Evolutionary conservation across 306 rosid genomes (phyloP), one percentile per base, ranked within the genome.

Genomic region (Rosa rugosa): DNA sequence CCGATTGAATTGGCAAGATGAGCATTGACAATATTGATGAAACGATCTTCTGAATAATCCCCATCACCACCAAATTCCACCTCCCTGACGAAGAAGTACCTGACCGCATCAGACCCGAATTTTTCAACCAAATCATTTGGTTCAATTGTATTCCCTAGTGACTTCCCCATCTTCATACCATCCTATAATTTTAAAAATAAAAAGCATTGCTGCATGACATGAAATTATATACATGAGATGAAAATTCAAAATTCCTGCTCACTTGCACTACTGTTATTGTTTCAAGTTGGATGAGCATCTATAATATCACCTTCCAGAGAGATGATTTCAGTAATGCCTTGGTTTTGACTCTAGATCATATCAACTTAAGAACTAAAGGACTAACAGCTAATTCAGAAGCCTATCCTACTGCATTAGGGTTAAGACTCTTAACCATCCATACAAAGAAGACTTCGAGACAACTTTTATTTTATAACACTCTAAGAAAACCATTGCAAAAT

Each of bases 121-220:
- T 79, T 92, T 42, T 78, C 69, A 75, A 95, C 97, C 91, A 93
- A 87, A 72, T 95, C 96, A 40, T 90, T 93, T 79, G 99, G 98
- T 84, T 93, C 99, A 77, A 91, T 93, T n/a, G 98, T 95, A 85
- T 95, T 95, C 63, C 99, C 99, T 42, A 93, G 84, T 8, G 99
- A 88, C 80, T 95, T 92, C 71, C 99, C 99, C 99, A 95, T 93
- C 88, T 95, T 95, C 99, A 91, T 84, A 80, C 99, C 99, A 90
- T 93, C 99, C 99, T 95, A 91, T 81, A 88, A 89, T 80, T 80
- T 84, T 73, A 89, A 87, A 89, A 85, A 86, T 83, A 85, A 88
- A 90, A 94, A 80, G 77, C 80, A 83, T 84, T 80, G 92, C 90
- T 84, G 93, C 90, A 89, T 92, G 84, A 90, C 84, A 86, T 88